phyloP scores from a whole-genome alignment of 129 eudicot species.

The Tanacetum coccineum region DNA sequence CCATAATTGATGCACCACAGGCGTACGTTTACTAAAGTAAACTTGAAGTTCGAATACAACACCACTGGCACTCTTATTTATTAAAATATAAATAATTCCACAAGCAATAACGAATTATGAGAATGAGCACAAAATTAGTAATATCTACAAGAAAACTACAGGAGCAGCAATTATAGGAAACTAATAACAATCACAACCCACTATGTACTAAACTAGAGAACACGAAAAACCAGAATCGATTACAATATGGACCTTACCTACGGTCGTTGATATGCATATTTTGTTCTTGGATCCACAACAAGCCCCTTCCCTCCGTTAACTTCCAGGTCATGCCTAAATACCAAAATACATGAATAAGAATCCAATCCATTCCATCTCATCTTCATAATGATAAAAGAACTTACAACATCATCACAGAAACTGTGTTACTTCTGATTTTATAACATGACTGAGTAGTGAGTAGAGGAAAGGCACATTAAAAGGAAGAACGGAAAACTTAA shows the following conservation, averaged over 20 bases:
- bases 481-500: constrained; percentile 47
- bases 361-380: no score
- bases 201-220: constrained; percentile 7
- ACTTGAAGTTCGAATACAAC: neutral
- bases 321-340: constrained; percentile 87
- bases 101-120: constrained; percentile 5
- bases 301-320: constrained; percentile 97
- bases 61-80: neutral
- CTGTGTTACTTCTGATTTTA: neutral
- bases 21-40: neutral
- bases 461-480: neutral
- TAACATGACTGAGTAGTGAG: no score
- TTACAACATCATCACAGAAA: neutral
- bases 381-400: no score
- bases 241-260: constrained; percentile 25
- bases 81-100: neutral
- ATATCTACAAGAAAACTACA: constrained; percentile 3
- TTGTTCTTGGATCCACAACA: constrained; percentile 92
- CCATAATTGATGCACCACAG: no score
- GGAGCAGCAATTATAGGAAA: neutral
- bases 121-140: neutral
- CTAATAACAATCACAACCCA: constrained; percentile 5
- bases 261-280: constrained; percentile 83
- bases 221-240: neutral
- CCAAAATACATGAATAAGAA: neutral